phyloP scores from a whole-genome alignment of 1,284 basidiomycete species.

The Papiliotrema fonsecae region DNA sequence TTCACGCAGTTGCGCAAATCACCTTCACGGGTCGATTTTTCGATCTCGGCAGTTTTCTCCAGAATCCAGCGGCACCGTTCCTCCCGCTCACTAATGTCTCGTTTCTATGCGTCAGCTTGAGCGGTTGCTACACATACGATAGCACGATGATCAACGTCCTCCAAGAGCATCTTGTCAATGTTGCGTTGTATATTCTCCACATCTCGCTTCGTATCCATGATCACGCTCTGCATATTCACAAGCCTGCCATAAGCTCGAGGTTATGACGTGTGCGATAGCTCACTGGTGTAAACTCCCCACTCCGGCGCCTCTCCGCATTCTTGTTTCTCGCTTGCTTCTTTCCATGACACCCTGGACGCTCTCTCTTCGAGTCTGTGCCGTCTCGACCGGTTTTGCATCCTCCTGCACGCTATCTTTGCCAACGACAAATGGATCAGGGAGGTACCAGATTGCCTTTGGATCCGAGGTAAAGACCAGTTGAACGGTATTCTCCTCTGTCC shows the following conservation, averaged over 20 bases:
- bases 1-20: slow-evolving; percentile 3
- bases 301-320: slow-evolving; percentile 44
- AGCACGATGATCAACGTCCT: slow-evolving; percentile 50
- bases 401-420: neutral
- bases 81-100: slow-evolving; percentile 37
- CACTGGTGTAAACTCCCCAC: slow-evolving; percentile 44
- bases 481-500: slow-evolving; percentile 24
- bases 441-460: slow-evolving; percentile 23
- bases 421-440: too few relatives aligned
- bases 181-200: slow-evolving; percentile 56
- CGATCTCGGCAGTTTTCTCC: slow-evolving; percentile 23
- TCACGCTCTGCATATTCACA: slow-evolving; percentile 62
- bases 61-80: slow-evolving; percentile 25
- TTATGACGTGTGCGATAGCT: slow-evolving; percentile 8
- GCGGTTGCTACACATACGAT: slow-evolving; percentile 51
- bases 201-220: slow-evolving; percentile 62
- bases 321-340: slow-evolving; percentile 43
- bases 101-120: slow-evolving; percentile 43
- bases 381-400: slow-evolving; percentile 2
- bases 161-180: slow-evolving; percentile 55
- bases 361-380: neutral
- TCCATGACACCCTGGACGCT: slow-evolving; percentile 23
- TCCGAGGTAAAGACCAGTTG: slow-evolving; percentile 28
- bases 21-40: slow-evolving; percentile 27
- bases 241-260: slow-evolving; percentile 51